A percentile compares a stretch with the other conserved stretches of the same genome.
These are phyloP conservation scores for Tricholoma flavovirens DNA, from an alignment of 768 basidiomycete species.

Conservation along the genomic window DNA sequence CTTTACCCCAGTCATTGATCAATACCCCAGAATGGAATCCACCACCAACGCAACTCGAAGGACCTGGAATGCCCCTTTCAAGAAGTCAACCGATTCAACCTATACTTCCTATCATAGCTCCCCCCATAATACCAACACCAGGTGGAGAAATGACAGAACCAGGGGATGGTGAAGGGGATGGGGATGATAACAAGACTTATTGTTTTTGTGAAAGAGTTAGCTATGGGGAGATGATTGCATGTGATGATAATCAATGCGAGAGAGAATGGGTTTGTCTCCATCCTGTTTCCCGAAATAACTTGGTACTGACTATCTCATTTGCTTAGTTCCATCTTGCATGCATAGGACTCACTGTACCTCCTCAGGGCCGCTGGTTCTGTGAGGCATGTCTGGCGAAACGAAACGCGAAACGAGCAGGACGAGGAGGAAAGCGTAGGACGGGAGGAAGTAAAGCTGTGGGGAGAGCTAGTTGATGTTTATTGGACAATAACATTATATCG, in stretches of 20 bases:
- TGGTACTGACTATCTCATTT: constrained; percentile 5
- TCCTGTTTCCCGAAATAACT: constrained; percentile 6
- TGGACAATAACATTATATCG: background rate
- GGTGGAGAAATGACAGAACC: constrained; percentile 30
- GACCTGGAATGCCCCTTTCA: constrained; percentile 73
- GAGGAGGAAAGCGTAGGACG: constrained; percentile 47
- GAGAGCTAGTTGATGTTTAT: constrained; percentile 11
- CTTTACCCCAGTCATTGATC: constrained; percentile 24
- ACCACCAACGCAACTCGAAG: constrained; percentile 54
- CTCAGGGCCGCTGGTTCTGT: constrained; percentile 75
- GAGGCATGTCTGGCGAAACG: constrained; percentile 58
- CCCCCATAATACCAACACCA: constrained; percentile 27
- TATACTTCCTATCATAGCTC: constrained; percentile 25
- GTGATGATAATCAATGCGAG: constrained; percentile 76
- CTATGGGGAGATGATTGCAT: constrained; percentile 94
- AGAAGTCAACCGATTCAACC: constrained; percentile 35
- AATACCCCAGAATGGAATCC: constrained; percentile 45
- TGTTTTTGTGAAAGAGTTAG: constrained; percentile 83
- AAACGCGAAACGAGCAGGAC: constrained; percentile 42
- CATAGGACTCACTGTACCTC: constrained; percentile 59
- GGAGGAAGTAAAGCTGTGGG: constrained; percentile 24
- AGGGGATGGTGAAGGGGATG: constrained; percentile 50
- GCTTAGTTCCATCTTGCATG: constrained; percentile 76
- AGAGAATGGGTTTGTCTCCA: constrained; percentile 79
- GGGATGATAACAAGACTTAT: constrained; percentile 60